A percentile compares a stretch with the other conserved stretches of the same genome.
phyloP scores from a whole-genome alignment of 768 basidiomycete genomes.

The Pulveroboletus sp. region DNA sequence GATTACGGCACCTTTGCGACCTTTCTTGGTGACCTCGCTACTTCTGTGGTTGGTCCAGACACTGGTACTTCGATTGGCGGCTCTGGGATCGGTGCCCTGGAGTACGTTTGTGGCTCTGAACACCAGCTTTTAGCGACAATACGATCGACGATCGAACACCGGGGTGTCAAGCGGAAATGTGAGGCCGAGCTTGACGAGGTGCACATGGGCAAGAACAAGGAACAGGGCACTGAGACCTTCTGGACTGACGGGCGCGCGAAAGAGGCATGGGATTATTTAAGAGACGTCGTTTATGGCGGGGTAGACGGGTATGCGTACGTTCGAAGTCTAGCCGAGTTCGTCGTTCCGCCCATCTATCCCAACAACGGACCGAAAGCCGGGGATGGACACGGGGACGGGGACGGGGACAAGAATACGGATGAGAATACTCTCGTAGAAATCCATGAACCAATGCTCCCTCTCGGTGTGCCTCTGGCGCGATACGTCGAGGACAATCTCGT shows the following conservation, averaged over 20 bases:
- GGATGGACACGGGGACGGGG: not conserved
- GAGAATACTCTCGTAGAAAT: not conserved
- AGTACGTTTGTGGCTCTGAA: constrained; percentile 14
- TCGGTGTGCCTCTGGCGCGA: constrained; percentile 34
- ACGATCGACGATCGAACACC: constrained; percentile 34
- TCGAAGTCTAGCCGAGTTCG: constrained; percentile 72
- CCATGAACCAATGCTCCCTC: constrained; percentile 1
- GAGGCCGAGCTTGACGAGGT: constrained; percentile 8
- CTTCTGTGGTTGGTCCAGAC: constrained; percentile 26
- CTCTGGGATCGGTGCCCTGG: not conserved
- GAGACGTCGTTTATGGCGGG: constrained; percentile 77
- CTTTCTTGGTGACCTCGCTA: constrained; percentile 42
- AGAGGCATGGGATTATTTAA: constrained; percentile 62
- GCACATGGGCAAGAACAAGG: not conserved
- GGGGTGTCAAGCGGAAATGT: constrained; percentile 14
- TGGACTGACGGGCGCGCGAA: constrained; percentile 47
- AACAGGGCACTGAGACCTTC: constrained; percentile 29
- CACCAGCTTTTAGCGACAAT: constrained; percentile 31
- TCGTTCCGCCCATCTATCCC: constrained; percentile 30
- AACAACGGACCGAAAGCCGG: not conserved
- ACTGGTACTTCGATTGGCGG: constrained; percentile 2
- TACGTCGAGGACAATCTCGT: constrained; percentile 40
- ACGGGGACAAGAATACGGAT: not conserved
- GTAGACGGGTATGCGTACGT: constrained; percentile 73
- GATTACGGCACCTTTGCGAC: constrained; percentile 63